Base-by-base conservation (phyloP, 2,329 filamentous ascomycete species). In the Parasarocladium wereldwijsianum region DNA sequence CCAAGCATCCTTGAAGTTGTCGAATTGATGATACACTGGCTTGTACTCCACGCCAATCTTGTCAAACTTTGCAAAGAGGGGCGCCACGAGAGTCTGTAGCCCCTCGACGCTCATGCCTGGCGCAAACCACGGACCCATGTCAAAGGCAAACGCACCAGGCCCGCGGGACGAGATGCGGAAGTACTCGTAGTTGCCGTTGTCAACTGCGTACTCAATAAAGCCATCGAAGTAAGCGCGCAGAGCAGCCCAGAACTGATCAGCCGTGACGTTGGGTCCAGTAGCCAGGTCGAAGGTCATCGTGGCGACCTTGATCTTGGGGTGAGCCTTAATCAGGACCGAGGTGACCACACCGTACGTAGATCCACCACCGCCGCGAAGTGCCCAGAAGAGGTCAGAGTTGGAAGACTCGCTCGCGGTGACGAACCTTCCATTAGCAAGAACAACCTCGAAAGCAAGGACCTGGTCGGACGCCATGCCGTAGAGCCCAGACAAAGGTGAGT, bases 391-490 rank as follows among this genome's bases (percentile, higher is more conserved):
- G 32, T 76, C 70, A 0, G 51, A 28, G 35, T 73, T 63, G n/a
- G 23, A 24, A 7, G 8, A 24, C 12, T 8, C 8, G 12, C 23
- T 24, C 7, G 12, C 23, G 12, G 23, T 24, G 12, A 24, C 23
- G 23, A 24, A 24, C 9, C 23, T 9, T 8, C 23, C 23, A 13
- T 24, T 15, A 4, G 24, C 20, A 12, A 34, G 34, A 21, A 36
- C 17, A 1, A 75, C 50, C 17, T 71, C 60, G 48, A 67, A 60
- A 38, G 73, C 58, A 4, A 78, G 46, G 2, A 72, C 64, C 24
- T 76, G 64, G 38, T 79, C 75, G 1, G 66, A 69, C 3, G 52
- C 73, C n/a, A 80, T 47, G 0, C 75, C 74, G 36, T 65, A 66
- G 2, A 50, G 55, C 0, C 67, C 61, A 0, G 54, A 50, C 2